Conservation (phyloP, 495 filamentous ascomycete genomes). For the Aspergillus nanangensis region DNA sequence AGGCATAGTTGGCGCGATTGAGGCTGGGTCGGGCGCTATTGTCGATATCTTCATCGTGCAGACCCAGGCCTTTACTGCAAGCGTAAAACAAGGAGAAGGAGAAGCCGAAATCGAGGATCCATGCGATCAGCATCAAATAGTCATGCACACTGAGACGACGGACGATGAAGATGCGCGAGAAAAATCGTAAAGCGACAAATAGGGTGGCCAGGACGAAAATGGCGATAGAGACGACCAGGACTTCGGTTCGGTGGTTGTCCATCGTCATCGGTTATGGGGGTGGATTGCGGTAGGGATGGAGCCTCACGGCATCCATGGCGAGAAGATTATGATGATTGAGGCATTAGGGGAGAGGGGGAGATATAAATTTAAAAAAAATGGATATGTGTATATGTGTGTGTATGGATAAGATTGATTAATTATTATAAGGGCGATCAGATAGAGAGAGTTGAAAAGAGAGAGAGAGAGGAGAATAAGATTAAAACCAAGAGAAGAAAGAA, state of each 20-base stretch:
- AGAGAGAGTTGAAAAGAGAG: neutral
- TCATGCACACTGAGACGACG: slow-evolving; percentile 68
- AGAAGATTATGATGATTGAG: neutral
- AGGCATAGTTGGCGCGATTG: slow-evolving; percentile 70
- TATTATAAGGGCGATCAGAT: slow-evolving; percentile 1
- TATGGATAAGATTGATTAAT: neutral
- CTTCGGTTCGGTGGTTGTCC: slow-evolving; percentile 57
- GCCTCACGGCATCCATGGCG: neutral
- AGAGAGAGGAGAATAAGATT: neutral
- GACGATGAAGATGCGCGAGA: slow-evolving; percentile 70
- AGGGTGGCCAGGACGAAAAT: slow-evolving; percentile 62
- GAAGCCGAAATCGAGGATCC: slow-evolving; percentile 71
- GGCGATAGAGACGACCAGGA: slow-evolving; percentile 69
- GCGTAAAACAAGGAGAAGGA: slow-evolving; percentile 74
- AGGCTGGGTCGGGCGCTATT: slow-evolving; percentile 40
- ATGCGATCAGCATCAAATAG: slow-evolving; percentile 79
- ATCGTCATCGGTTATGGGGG: slow-evolving; percentile 18
- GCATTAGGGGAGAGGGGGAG: too few relatives aligned
- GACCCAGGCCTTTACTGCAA: slow-evolving; percentile 65
- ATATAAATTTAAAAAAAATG: neutral
- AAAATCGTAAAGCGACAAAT: slow-evolving; percentile 68
- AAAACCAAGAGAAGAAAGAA: neutral
- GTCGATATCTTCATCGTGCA: slow-evolving; percentile 64
- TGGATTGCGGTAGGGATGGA: neutral
- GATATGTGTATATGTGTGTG: neutral